Evolutionary conservation across 2,329 filamentous ascomycete species (phyloP).

Genomic region (Sordariomycetes sp.): DNA sequence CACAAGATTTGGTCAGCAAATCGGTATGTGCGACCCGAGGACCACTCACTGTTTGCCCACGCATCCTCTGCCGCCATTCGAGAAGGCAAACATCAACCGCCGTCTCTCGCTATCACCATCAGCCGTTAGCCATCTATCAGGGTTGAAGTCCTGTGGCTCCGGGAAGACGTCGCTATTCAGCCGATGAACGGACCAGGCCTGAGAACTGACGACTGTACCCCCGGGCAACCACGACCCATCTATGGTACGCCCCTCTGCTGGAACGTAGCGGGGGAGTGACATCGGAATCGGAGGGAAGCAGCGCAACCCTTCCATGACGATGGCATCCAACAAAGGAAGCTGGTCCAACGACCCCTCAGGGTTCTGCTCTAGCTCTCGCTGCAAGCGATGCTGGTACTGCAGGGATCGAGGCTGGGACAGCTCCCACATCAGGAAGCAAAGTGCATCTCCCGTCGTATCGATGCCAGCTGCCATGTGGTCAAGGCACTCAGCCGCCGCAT

Average conservation of each 20-base stretch:
- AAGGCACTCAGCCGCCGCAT: constrained; percentile 42
- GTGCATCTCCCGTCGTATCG: constrained; percentile 47
- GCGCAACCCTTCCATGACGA: constrained; percentile 7
- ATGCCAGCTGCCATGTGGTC: constrained; percentile 45
- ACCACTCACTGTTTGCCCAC: constrained; percentile 55
- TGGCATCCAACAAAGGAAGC: constrained; percentile 7
- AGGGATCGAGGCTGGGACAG: constrained; percentile 51
- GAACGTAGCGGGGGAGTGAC: constrained; percentile 54
- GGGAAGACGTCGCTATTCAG: constrained; percentile 61
- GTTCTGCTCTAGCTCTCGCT: constrained; percentile 25
- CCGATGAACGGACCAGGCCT: constrained; percentile 51
- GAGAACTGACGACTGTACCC: constrained; percentile 48
- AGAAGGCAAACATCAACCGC: constrained; percentile 56
- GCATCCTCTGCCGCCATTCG: constrained; percentile 55
- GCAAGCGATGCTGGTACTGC: constrained; percentile 35
- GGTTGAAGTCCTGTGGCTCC: constrained; percentile 67
- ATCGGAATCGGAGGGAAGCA: constrained; percentile 58
- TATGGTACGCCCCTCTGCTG: constrained; percentile 41
- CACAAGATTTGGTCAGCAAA: background rate
- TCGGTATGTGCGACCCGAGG: background rate
- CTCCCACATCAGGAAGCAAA: constrained; percentile 66
- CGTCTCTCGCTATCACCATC: constrained; percentile 65
- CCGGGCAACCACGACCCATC: constrained; percentile 45
- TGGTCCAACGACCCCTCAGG: constrained; percentile 26
- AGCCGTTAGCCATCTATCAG: constrained; percentile 72